Evolutionary conservation across 768 basidiomycete genomes (phyloP).

Genomic region (Tulasnella sp.): DNA sequence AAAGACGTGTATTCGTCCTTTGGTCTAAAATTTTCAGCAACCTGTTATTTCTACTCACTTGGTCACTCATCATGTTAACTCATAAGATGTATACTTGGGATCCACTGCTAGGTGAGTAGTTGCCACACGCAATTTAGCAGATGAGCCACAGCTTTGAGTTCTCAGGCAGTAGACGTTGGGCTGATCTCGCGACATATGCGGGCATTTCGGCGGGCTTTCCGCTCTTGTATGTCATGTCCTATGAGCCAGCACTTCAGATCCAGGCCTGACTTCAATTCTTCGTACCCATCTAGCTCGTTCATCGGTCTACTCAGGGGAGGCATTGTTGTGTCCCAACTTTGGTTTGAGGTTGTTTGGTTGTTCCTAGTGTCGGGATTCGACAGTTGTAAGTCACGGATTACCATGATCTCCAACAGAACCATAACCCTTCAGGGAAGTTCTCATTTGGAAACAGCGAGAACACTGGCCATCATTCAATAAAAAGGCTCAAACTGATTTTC

Average conservation of each 20-base stretch:
- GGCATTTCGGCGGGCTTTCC: not conserved
- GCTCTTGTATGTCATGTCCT: not conserved
- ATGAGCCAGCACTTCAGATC: not conserved
- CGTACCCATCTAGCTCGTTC: not conserved
- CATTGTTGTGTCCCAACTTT: not conserved
- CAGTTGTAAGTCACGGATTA: not conserved
- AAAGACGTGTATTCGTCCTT: no score
- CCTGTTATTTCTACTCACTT: not conserved
- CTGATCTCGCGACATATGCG: not conserved
- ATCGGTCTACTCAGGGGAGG: not conserved
- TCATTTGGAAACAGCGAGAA: not conserved
- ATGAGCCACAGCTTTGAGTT: not conserved
- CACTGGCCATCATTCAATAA: not conserved
- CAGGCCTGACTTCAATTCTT: not conserved
- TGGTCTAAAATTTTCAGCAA: not conserved
- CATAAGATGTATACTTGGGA: not conserved
- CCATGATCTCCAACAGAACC: not conserved
- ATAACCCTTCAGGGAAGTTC: not conserved
- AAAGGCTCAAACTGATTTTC: not conserved
- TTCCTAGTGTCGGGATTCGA: not conserved
- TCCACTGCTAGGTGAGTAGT: not conserved
- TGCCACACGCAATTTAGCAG: not conserved
- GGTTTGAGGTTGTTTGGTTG: not conserved
- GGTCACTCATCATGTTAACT: not conserved
- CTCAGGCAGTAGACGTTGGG: not conserved